Percentiles rank a stretch among this genome's conserved stretches.
Evolutionary conservation across 768 basidiomycete species (phyloP).

Genomic region (Agaricus sinodeliciosus): DNA sequence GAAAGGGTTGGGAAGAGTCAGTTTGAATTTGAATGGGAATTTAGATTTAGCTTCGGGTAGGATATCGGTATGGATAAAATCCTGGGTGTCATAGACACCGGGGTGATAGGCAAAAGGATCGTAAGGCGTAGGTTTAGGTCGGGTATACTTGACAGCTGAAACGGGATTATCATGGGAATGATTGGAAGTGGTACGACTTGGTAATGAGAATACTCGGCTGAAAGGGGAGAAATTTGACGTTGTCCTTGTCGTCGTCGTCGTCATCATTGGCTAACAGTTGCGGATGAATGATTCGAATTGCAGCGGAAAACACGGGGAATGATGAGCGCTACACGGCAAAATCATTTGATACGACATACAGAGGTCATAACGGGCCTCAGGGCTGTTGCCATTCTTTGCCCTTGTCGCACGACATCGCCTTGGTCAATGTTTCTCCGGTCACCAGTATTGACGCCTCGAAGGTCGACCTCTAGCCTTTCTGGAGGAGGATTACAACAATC

Average conservation of each 20-base stretch:
- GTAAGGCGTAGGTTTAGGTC: not conserved
- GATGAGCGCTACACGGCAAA: not conserved
- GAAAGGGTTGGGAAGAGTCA: conserved; percentile 6
- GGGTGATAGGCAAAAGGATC: not conserved
- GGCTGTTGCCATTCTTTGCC: not conserved
- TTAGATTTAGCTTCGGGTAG: not conserved
- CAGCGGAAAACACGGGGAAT: no score
- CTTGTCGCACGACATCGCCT: not conserved
- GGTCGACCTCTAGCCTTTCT: not conserved
- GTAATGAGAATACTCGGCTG: conserved; percentile 1
- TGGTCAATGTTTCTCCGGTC: not conserved
- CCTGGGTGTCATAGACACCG: not conserved
- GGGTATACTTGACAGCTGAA: not conserved
- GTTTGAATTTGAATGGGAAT: conserved; percentile 1
- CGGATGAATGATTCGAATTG: no score
- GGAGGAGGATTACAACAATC: no score
- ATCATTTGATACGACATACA: not conserved
- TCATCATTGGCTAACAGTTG: not conserved
- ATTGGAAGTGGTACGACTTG: not conserved
- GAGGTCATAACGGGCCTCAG: not conserved
- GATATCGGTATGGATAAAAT: not conserved
- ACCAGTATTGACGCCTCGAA: not conserved
- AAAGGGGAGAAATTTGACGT: not conserved
- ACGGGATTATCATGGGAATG: not conserved
- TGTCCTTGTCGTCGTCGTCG: not conserved